A percentile compares a stretch with the other conserved stretches of the same genome.
Conservation (phyloP, 768 basidiomycete genomes). For the Daedaleopsis sinensis region DNA sequence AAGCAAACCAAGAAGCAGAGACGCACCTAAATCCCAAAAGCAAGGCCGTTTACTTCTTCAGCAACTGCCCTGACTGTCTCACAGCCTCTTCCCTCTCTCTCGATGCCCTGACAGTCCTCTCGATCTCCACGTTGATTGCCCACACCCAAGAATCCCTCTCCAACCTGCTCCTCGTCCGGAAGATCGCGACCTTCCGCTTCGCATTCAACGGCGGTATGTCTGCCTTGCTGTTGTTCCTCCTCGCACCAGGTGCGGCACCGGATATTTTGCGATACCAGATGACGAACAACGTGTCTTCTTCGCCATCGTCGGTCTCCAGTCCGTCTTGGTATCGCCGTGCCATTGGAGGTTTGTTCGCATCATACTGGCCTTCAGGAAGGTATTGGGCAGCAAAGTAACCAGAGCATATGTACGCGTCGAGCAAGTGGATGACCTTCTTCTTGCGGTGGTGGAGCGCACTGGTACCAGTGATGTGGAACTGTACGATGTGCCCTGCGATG, state of each 20-base stretch:
- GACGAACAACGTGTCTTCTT: conserved; percentile 88
- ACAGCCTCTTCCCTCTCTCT: conserved; percentile 65
- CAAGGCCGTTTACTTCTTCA: conserved; percentile 28
- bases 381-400: conserved; percentile 77
- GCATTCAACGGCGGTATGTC: conserved; percentile 54
- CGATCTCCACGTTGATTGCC: conserved; percentile 90
- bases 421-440: conserved; percentile 57
- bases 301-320: conserved; percentile 82
- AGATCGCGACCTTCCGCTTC: conserved; percentile 64
- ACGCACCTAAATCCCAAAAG: neutral
- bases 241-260: conserved; percentile 6
- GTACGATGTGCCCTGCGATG: conserved; percentile 72
- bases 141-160: conserved; percentile 96
- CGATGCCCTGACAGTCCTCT: conserved; percentile 68
- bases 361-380: conserved; percentile 66
- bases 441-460: conserved; percentile 60
- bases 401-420: conserved; percentile 85
- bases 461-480: conserved; percentile 65
- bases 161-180: conserved; percentile 77
- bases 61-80: conserved; percentile 64
- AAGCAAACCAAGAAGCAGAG: neutral
- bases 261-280: conserved; percentile 58
- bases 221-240: conserved; percentile 15
- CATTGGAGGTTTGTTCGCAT: conserved; percentile 49
- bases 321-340: conserved; percentile 89